A percentile compares a stretch with the other conserved stretches of the same genome.
phyloP scores from a whole-genome alignment of 192 early-diverging fungal genomes.

The Backusella westeae region DNA sequence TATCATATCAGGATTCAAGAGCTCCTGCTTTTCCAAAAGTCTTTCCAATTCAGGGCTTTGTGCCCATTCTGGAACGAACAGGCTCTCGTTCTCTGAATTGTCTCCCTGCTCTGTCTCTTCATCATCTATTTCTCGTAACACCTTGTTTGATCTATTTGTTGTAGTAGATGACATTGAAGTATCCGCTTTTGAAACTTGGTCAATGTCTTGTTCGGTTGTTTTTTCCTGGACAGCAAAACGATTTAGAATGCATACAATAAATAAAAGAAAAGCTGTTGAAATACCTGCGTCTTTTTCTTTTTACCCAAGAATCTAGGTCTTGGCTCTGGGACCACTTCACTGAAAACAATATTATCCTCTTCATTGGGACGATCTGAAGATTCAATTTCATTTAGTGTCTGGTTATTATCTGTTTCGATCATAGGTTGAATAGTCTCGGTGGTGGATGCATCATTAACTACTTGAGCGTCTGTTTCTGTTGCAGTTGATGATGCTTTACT shows the following conservation, averaged over 20 bases:
- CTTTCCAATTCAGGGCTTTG: neutral
- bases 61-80: neutral
- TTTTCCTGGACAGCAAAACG: neutral
- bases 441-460: neutral
- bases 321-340: neutral
- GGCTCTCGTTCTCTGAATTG: neutral
- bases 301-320: neutral
- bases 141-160: neutral
- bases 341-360: neutral
- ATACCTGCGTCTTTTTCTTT: neutral
- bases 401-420: neutral
- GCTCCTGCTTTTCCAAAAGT: neutral
- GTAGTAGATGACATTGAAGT: neutral
- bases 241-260: no score
- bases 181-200: neutral
- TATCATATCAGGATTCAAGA: neutral
- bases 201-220: neutral
- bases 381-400: neutral
- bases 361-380: neutral
- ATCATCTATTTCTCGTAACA: neutral
- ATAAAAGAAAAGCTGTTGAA: neutral
- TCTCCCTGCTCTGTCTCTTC: neutral
- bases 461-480: neutral
- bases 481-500: neutral
- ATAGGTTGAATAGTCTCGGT: neutral